A percentile compares a stretch with the other conserved stretches of the same genome.
Conservation (phyloP, 441 rosid genomes). For the Iberis amara region DNA sequence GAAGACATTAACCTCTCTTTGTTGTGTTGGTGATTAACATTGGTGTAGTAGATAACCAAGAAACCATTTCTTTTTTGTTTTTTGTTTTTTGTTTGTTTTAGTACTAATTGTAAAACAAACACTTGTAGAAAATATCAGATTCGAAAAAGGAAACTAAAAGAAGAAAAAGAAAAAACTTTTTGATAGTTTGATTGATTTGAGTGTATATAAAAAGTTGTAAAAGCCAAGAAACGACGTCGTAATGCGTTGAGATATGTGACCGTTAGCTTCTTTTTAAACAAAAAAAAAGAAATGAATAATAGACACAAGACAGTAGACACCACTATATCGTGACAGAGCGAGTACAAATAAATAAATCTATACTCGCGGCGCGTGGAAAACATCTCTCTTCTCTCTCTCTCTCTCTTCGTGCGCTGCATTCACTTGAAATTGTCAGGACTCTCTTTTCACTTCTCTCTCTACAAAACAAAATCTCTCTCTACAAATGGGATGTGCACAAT, state of each 20-base stretch:
- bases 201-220: background rate
- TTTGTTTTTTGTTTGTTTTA: too few relatives aligned
- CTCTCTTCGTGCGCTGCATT: background rate
- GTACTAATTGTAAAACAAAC: too few relatives aligned
- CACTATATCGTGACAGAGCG: slow-evolving; percentile 30
- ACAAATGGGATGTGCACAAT: slow-evolving; percentile 60
- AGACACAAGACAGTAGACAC: slow-evolving; percentile 7
- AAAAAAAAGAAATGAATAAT: slow-evolving; percentile 5
- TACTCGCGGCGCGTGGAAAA: slow-evolving; percentile 29
- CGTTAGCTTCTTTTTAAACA: slow-evolving; percentile 37
- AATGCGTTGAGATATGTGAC: slow-evolving; percentile 53
- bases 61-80: too few relatives aligned
- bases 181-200: too few relatives aligned
- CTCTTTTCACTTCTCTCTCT: background rate
- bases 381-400: slow-evolving; percentile 11
- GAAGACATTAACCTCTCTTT: background rate
- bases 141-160: too few relatives aligned
- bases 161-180: too few relatives aligned
- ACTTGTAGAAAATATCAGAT: too few relatives aligned
- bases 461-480: too few relatives aligned
- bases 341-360: slow-evolving; percentile 17
- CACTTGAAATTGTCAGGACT: background rate
- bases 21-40: background rate
- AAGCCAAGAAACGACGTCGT: slow-evolving; percentile 49
- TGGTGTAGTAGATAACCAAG: slow-evolving; percentile 8